These are phyloP conservation scores for Akanthomyces uredinophilus DNA, from an alignment of 2,329 filamentous ascomycete species.

Conservation along the genomic window DNA sequence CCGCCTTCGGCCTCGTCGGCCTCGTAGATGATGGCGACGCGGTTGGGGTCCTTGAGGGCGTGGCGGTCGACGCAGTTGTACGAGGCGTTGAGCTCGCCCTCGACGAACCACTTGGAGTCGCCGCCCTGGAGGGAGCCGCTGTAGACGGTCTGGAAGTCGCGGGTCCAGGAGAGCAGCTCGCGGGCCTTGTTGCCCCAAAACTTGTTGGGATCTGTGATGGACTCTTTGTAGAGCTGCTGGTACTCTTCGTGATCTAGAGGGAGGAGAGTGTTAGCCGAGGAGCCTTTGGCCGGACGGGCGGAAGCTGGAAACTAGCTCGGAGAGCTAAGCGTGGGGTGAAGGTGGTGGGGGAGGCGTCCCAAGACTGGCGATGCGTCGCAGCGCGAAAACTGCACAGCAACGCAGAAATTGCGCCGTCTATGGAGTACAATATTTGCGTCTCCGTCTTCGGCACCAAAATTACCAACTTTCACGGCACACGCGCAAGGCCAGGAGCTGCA, in stretches of 20 bases:
- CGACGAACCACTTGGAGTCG: constrained; percentile 90
- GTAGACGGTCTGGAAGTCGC: constrained; percentile 86
- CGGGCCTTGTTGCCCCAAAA: constrained; percentile 88
- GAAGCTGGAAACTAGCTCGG: constrained; percentile 9
- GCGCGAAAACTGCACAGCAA: not conserved
- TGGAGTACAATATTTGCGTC: too few species aligned
- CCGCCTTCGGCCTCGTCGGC: constrained; percentile 86
- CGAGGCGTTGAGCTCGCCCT: constrained; percentile 88
- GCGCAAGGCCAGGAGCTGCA: not conserved
- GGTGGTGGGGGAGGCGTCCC: not conserved
- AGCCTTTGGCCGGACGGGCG: constrained; percentile 8
- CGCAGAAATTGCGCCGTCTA: not conserved
- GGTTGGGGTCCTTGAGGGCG: constrained; percentile 89
- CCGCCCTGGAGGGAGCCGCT: constrained; percentile 71
- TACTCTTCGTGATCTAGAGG: constrained; percentile 58
- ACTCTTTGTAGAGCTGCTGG: constrained; percentile 68
- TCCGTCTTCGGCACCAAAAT: not conserved
- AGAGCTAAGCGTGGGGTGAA: not conserved
- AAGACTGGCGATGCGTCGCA: not conserved
- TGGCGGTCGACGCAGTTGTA: constrained; percentile 98
- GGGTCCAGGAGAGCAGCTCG: constrained; percentile 84
- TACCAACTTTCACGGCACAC: not conserved
- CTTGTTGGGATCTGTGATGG: constrained; percentile 79
- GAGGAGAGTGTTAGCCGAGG: constrained; percentile 7
- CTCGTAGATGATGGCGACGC: constrained; percentile 97